Evolutionary conservation across 192 early-diverging fungal species (phyloP), one percentile per base, ranked within the genome.

Genomic region (Gamsiella multidivaricata): DNA sequence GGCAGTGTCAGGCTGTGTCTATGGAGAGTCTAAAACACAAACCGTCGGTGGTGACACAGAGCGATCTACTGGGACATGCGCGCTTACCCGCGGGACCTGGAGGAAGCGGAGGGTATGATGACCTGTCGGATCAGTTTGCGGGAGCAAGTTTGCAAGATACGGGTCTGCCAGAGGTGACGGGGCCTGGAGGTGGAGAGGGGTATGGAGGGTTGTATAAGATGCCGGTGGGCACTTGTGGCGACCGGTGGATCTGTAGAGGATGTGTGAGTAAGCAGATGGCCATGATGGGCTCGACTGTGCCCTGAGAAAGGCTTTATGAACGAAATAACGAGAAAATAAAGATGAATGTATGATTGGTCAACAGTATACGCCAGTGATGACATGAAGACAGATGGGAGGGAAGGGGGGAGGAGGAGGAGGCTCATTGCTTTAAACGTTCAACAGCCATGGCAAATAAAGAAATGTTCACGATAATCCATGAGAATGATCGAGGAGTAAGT

Each of bases 171-270:
- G 74, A 78, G 29, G 54, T 78, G n/a, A 78, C 74, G 14, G 74
- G 74, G 2, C 74, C 74, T 5, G 74, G 74, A 32, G 74, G 74
- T 28, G 74, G 74, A 57, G 54, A 69, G 28, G 74, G 74, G 18
- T 78, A 63, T 41, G 74, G 74, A 32, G 74, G 74, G 7, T 31
- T 78, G 39, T 78, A 58, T 49, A 78, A 78, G 66, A 69, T 78
- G 74, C 60, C 74, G 3, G 74, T 78, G 52, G 74, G 74, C 0
- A 68, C 65, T 7, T 69, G 54, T 59, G 74, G 74, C 8, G 74
- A 78, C 37, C 74, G 74, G 49, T 78, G 74, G 74, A 69, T 78
- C 32, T 78, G 74, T 56, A 59, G 74, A 25, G 74, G 74, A n/a
- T 78, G 74, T 53, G 66, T 78, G 20, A 54, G 57, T 15, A 76